Evolutionary conservation across 129 eudicot genomes (phyloP).

Genomic region (Rutidosis leptorrhynchoides): DNA sequence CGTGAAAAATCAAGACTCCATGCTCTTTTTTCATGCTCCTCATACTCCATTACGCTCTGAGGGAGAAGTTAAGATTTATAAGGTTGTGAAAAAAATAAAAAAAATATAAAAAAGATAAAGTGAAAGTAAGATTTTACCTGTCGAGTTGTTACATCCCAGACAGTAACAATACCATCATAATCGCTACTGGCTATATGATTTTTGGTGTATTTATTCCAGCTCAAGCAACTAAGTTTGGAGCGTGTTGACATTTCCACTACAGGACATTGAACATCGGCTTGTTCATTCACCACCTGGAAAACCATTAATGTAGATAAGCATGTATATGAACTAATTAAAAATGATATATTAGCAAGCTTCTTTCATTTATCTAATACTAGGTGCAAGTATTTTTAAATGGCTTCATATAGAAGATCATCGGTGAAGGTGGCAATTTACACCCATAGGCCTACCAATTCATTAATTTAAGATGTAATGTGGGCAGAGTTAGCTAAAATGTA

Average conservation of each 20-base stretch:
- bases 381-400: background rate
- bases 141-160: constrained; percentile 93
- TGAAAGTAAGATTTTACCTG: constrained; percentile 51
- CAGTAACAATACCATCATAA: constrained; percentile 92
- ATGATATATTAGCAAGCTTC: background rate
- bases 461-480: background rate
- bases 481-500: background rate
- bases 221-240: constrained; percentile 90
- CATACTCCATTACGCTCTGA: constrained; percentile 94
- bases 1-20: constrained; percentile 98
- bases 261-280: constrained; percentile 79
- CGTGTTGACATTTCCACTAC: constrained; percentile 90
- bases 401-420: background rate
- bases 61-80: constrained; percentile 2
- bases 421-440: background rate
- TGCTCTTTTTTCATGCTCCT: constrained; percentile 98
- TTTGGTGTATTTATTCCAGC: constrained; percentile 94
- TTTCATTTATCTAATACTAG: background rate
- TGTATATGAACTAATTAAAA: constrained; percentile 1
- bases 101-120: background rate
- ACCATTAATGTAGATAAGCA: constrained; percentile 17
- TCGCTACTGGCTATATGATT: constrained; percentile 90
- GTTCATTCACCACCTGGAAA: constrained; percentile 82
- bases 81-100: background rate
- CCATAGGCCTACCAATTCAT: background rate